Conservation (phyloP, 1,284 basidiomycete genomes). For the Vanrija humicola region DNA sequence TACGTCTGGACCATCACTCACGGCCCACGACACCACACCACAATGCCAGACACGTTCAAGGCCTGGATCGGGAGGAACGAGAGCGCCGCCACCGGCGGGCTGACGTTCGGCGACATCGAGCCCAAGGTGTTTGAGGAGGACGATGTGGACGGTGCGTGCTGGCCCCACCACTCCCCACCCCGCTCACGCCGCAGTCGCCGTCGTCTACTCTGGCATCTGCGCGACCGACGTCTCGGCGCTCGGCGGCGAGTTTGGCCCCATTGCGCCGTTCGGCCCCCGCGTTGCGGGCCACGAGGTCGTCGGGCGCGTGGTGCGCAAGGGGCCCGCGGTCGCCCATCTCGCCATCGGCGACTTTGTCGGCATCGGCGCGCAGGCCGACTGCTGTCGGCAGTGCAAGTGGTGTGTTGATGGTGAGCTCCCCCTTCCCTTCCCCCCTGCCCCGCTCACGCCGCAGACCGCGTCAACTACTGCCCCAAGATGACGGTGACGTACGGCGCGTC, state of each 20-base stretch:
- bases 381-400: constrained; percentile 46
- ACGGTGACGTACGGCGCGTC: constrained; percentile 4
- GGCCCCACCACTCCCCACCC: neutral
- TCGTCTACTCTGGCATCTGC: constrained; percentile 19
- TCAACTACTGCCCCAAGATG: constrained; percentile 1
- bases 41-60: constrained; percentile 22
- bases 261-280: neutral
- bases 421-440: too few species aligned
- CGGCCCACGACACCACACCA: too few species aligned
- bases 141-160: constrained; percentile 42
- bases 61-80: constrained; percentile 43
- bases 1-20: too few species aligned
- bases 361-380: constrained; percentile 53
- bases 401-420: constrained; percentile 47
- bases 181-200: neutral
- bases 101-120: constrained; percentile 42
- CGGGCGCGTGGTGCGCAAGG: constrained; percentile 27
- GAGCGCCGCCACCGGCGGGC: constrained; percentile 42
- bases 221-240: constrained; percentile 15
- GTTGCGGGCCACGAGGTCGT: constrained; percentile 33
- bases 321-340: constrained; percentile 21
- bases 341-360: constrained; percentile 51
- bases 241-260: constrained; percentile 14
- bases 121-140: constrained; percentile 47
- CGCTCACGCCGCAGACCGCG: neutral